Percentiles rank a stretch among this genome's conserved stretches.
Conservation (phyloP, 331 rosid species). For the Ulmus americana region DNA sequence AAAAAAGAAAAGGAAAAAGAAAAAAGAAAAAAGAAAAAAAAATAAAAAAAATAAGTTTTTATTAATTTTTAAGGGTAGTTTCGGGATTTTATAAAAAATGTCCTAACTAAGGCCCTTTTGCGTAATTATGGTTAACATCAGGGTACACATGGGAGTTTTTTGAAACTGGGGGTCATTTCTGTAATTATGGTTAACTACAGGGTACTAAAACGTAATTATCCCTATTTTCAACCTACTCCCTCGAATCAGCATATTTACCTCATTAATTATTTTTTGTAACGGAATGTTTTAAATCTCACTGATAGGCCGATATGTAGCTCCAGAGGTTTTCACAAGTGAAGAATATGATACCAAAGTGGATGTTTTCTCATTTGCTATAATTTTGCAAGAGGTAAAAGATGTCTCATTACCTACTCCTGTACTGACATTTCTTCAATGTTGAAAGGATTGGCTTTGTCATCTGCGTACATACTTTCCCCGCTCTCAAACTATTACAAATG, state of each 20-base stretch:
- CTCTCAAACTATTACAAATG: not conserved
- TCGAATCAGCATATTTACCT: not conserved
- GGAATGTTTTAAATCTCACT: constrained; percentile 14
- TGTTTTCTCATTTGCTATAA: constrained; percentile 84
- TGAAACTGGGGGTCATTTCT: no score
- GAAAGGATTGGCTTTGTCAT: not conserved
- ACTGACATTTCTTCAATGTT: not conserved
- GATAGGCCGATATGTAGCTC: constrained; percentile 73
- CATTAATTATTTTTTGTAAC: not conserved
- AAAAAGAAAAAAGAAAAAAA: no score
- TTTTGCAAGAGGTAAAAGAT: constrained; percentile 76
- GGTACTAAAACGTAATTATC: no score
- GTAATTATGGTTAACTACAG: no score
- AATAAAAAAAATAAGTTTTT: no score
- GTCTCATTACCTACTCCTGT: not conserved
- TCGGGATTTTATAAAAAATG: no score
- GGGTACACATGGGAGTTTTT: no score
- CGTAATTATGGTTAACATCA: no score
- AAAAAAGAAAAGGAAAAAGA: no score
- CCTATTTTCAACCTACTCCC: not conserved
- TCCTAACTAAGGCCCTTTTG: no score
- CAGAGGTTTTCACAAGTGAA: constrained; percentile 72
- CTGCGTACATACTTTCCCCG: not conserved
- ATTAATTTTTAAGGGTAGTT: no score
- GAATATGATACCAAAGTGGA: constrained; percentile 88